Base-by-base conservation (phyloP, 2,329 filamentous ascomycete species). In the Fusarium succisae region DNA sequence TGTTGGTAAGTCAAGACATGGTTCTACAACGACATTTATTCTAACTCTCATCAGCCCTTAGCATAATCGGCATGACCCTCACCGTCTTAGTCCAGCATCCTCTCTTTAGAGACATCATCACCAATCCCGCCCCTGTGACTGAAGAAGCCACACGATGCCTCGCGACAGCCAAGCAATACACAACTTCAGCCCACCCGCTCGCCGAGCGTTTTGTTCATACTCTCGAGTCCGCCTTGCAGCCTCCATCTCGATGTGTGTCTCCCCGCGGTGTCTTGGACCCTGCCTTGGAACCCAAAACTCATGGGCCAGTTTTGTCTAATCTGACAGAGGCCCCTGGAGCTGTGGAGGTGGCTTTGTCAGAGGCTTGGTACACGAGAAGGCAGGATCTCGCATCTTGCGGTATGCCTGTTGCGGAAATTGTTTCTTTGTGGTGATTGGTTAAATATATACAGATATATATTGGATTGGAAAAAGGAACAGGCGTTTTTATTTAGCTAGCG, bases 41-140 rank as follows among this genome's bases (percentile, higher is more conserved):
- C 66, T 78, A 54, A 79, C 62, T 22, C 4, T 1, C 1, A 6
- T 11, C 4, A 79, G 77, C 60, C n/a, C 66, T 79, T 15, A 64
- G 71, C 57, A 71, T 78, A 55, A 65, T 64, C 9, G 77, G 77
- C 48, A 77, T 77, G 66, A 78, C 74, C 26, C 75, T 79, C 43
- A 65, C 65, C 35, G 56, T 79, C 58, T 63, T 79, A 2, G 69
- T 70, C 20, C 75, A 76, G 18, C 68, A 74, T 44, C 74, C 76
- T 24, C 58, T 78, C 20, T 72, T 79, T 14, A 67, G 64, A 39
- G 69, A 73, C 38, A 69, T 67, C 2, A 65, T 73, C 55, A 69
- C 68, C 24, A 79, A 72, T 32, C 71, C 74, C 22, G 48, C 45
- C 30, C 69, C 63, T 15, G 59, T 72, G 7, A 69, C 68, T 5